Evolutionary conservation across 352 stramenopile genomes (phyloP).

Genomic region (Globisporangium takayamanum): DNA sequence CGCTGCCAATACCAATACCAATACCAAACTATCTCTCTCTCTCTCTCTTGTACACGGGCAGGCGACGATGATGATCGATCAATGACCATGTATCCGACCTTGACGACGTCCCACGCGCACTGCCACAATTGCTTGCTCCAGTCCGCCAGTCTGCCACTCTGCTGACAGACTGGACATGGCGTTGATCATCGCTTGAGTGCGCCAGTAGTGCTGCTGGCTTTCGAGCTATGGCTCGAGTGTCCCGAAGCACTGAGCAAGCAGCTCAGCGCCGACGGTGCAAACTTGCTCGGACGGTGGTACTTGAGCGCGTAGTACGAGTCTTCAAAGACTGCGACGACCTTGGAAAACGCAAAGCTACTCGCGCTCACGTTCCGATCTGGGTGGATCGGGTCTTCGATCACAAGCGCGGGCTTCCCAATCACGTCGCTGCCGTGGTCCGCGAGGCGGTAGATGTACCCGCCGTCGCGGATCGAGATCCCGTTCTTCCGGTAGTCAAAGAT

Average conservation of each 20-base stretch:
- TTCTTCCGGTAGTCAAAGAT: constrained; percentile 85
- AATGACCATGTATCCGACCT: too few species aligned
- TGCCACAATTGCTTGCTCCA: too few species aligned
- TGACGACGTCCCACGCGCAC: too few species aligned
- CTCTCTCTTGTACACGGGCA: constrained; percentile 6
- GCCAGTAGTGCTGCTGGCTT: neutral
- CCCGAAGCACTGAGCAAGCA: constrained; percentile 66
- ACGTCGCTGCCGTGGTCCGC: constrained; percentile 41
- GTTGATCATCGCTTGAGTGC: too few species aligned
- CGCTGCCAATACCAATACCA: neutral
- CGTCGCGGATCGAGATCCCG: constrained; percentile 75
- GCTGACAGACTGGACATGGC: too few species aligned
- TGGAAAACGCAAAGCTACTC: constrained; percentile 82
- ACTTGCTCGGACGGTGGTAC: constrained; percentile 75
- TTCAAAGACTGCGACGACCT: constrained; percentile 80
- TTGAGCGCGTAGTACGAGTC: constrained; percentile 82
- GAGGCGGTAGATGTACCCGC: constrained; percentile 81
- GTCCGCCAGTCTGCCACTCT: too few species aligned
- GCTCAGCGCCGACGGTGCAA: constrained; percentile 70
- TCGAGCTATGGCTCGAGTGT: constrained; percentile 29
- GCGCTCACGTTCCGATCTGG: constrained; percentile 82
- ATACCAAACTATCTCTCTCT: neutral
- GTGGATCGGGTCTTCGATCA: constrained; percentile 88
- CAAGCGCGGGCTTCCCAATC: constrained; percentile 58
- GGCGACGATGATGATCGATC: too few species aligned